Evolutionary conservation across 441 rosid species (phyloP).

Genomic region (Codiaeum variegatum): DNA sequence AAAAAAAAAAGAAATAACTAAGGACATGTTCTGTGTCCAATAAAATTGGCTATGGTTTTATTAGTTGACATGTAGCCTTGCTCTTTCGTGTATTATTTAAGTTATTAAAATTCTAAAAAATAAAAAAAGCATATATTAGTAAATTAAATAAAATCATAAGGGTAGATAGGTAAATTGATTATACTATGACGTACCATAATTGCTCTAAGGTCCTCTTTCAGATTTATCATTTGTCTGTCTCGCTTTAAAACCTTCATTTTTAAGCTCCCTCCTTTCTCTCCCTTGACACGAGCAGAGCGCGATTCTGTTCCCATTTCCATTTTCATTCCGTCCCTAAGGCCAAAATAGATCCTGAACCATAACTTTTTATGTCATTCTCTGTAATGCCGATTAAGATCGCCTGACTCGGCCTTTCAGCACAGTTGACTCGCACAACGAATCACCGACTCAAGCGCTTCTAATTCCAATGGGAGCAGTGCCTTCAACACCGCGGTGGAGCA

Average conservation of each 20-base stretch:
- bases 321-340: constrained; percentile 20
- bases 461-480: constrained; percentile 76
- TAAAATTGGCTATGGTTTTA: too few species aligned
- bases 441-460: constrained; percentile 8
- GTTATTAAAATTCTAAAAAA: background rate
- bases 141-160: constrained; percentile 3
- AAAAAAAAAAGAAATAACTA: too few species aligned
- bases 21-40: too few species aligned
- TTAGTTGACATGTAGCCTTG: too few species aligned
- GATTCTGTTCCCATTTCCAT: background rate
- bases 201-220: background rate
- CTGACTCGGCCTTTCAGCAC: constrained; percentile 33
- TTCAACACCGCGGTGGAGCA: constrained; percentile 59
- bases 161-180: constrained; percentile 23
- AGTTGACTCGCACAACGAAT: constrained; percentile 32
- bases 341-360: constrained; percentile 21
- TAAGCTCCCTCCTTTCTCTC: constrained; percentile 34
- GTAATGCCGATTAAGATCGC: constrained; percentile 45
- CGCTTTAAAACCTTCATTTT: constrained; percentile 37
- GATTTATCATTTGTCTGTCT: background rate
- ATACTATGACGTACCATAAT: constrained; percentile 19
- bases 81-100: too few species aligned
- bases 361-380: constrained; percentile 16
- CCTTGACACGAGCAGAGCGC: background rate
- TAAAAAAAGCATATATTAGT: background rate